These are phyloP conservation scores for Kwoniella pini DNA, from an alignment of 768 basidiomycete species.

Conservation along the genomic window DNA sequence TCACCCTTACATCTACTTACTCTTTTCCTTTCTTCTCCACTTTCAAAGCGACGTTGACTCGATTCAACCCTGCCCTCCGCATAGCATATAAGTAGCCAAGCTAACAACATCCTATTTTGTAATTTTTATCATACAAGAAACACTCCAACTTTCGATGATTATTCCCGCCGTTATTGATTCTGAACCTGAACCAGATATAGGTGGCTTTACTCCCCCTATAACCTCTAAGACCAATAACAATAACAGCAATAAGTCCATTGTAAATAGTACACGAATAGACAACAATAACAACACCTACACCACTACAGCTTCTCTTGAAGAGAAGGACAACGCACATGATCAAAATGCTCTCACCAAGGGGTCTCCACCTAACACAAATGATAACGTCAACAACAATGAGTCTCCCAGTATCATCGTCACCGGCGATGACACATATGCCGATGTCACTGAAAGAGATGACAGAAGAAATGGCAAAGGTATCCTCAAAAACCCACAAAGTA, in stretches of 20 bases:
- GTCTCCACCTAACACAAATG: slow-evolving; percentile 12
- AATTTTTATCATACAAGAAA: not conserved
- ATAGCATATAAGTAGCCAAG: not conserved
- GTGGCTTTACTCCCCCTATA: slow-evolving; percentile 20
- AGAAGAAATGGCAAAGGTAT: not conserved
- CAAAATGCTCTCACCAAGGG: slow-evolving; percentile 14
- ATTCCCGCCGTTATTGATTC: slow-evolving; percentile 24
- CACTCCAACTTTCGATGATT: slow-evolving; percentile 26
- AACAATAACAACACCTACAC: not conserved
- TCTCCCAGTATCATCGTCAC: not conserved
- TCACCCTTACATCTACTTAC: slow-evolving; percentile 17
- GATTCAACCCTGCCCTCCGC: not conserved
- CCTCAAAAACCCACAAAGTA: not conserved
- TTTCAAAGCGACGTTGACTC: not conserved
- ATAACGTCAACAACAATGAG: not conserved
- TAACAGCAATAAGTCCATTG: slow-evolving; percentile 2
- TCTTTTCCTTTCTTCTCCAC: slow-evolving; percentile 12
- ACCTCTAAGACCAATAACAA: slow-evolving; percentile 4
- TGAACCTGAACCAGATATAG: slow-evolving; percentile 42
- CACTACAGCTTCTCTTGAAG: not conserved
- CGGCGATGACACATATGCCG: too few species aligned
- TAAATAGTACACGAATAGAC: slow-evolving; percentile 3
- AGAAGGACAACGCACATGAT: not conserved
- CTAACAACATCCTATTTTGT: not conserved
- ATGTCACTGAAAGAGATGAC: not conserved